phyloP scores from a whole-genome alignment of 2,329 filamentous ascomycete genomes.

The Penicillium sp. region DNA sequence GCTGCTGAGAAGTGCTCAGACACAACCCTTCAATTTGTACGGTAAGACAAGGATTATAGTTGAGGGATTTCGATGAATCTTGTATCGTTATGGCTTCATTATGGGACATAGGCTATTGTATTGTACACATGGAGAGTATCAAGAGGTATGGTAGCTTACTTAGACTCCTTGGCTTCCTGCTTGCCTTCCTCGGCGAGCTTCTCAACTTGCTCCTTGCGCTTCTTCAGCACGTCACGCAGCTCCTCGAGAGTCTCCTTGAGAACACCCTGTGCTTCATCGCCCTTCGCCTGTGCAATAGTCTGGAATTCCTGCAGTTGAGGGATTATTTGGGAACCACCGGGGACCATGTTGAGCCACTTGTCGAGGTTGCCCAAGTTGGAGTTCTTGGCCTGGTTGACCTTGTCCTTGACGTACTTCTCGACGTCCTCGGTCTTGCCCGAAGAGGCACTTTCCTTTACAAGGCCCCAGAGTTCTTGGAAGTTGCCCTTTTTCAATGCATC shows the following conservation, averaged over 20 bases:
- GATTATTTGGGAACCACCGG: conserved; percentile 61
- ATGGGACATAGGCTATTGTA: background rate
- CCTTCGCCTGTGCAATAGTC: conserved; percentile 63
- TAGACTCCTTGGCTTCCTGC: background rate
- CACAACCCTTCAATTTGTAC: too few species aligned
- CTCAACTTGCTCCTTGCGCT: conserved; percentile 22
- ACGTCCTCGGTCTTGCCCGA: conserved; percentile 59
- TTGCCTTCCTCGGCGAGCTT: conserved; percentile 11
- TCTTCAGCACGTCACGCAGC: conserved; percentile 20
- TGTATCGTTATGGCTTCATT: too few species aligned
- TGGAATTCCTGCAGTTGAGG: conserved; percentile 63
- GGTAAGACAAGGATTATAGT: too few species aligned
- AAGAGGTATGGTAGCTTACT: background rate
- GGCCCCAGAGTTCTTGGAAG: conserved; percentile 59
- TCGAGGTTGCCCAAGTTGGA: conserved; percentile 51
- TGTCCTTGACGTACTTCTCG: conserved; percentile 58
- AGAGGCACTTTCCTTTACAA: conserved; percentile 58
- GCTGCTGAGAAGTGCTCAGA: too few species aligned
- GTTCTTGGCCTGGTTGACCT: conserved; percentile 58
- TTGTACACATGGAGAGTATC: background rate
- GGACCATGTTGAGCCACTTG: conserved; percentile 63
- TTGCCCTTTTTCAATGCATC: conserved; percentile 66
- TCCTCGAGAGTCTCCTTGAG: conserved; percentile 60
- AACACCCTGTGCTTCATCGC: conserved; percentile 64
- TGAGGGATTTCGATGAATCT: too few species aligned